Percentiles rank a stretch among this genome's conserved stretches.
These are phyloP conservation scores for Globisporangium spiculum DNA, from an alignment of 352 stramenopile genomes.

Conservation along the genomic window DNA sequence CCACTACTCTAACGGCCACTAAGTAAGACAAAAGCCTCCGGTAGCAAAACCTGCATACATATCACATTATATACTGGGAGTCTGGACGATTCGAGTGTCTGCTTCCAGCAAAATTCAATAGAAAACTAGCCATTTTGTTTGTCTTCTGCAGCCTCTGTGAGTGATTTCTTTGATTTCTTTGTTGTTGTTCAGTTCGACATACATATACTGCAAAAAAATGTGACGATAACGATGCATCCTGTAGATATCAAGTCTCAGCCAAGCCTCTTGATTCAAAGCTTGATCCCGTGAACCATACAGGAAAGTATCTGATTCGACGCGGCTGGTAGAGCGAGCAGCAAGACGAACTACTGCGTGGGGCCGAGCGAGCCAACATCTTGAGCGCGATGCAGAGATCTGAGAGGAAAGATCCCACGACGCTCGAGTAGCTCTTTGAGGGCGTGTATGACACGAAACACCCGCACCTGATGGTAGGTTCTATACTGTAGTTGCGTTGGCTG, in stretches of 20 bases:
- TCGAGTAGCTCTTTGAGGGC: constrained; percentile 95
- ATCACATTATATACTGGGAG: no score
- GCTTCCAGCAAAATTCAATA: constrained; percentile 7
- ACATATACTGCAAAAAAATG: not conserved
- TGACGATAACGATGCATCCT: not conserved
- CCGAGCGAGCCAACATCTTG: constrained; percentile 85
- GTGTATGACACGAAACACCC: constrained; percentile 94
- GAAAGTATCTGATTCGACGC: not conserved
- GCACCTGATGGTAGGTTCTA: constrained; percentile 79
- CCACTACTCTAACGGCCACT: constrained; percentile 71
- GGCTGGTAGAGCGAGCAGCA: constrained; percentile 32
- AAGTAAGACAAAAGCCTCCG: constrained; percentile 4
- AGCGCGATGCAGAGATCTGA: constrained; percentile 88
- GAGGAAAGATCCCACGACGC: constrained; percentile 75
- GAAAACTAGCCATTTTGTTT: constrained; percentile 1
- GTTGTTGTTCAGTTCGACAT: not conserved
- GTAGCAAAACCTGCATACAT: not conserved
- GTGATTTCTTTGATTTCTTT: not conserved
- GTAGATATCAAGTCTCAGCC: not conserved
- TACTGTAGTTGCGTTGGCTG: not conserved
- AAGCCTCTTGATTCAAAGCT: not conserved
- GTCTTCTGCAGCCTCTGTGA: not conserved
- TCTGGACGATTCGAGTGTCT: no score
- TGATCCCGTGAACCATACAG: not conserved
- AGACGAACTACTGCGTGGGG: constrained; percentile 74